These are phyloP conservation scores for Phialocephala subalpina DNA, from an alignment of 2,329 filamentous ascomycete genomes.

Conservation along the genomic window DNA sequence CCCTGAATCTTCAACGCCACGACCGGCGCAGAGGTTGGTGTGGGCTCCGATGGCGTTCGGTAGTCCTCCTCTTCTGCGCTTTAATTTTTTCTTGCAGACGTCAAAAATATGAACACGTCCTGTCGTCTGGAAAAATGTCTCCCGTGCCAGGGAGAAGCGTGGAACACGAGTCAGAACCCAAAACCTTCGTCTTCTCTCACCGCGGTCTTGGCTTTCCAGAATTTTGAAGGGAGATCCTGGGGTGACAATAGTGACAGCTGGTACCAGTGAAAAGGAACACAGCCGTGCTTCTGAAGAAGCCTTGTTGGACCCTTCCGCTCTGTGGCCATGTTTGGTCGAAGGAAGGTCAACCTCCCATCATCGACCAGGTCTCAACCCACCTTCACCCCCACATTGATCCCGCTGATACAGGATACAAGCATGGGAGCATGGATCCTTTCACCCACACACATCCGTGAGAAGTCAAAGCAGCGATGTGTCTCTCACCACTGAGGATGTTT, in stretches of 20 bases:
- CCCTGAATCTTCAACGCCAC: conserved; percentile 7
- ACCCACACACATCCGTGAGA: conserved; percentile 18
- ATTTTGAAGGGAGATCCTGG: conserved; percentile 16
- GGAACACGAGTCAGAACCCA: conserved; percentile 6
- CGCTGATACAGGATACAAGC: conserved; percentile 25
- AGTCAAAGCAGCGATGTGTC: conserved; percentile 23
- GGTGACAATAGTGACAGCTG: conserved; percentile 8
- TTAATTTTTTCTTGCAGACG: neutral
- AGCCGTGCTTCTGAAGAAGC: conserved; percentile 20
- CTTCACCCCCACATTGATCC: conserved; percentile 30
- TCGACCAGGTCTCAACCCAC: conserved; percentile 13
- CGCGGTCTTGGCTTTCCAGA: neutral
- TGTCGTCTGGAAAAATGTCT: neutral
- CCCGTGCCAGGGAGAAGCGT: neutral
- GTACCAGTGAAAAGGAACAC: neutral
- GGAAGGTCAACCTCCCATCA: conserved; percentile 18
- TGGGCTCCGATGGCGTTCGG: neutral
- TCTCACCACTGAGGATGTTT: neutral
- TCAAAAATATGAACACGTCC: neutral
- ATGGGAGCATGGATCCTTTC: conserved; percentile 18
- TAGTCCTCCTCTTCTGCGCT: neutral
- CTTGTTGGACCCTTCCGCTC: conserved; percentile 5
- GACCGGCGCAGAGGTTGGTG: neutral
- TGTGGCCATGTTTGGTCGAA: conserved; percentile 16
- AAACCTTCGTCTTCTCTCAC: neutral